Evolutionary conservation across 495 filamentous ascomycete genomes (phyloP), one percentile per base, ranked within the genome.

Genomic region (Durotheca rogersii): DNA sequence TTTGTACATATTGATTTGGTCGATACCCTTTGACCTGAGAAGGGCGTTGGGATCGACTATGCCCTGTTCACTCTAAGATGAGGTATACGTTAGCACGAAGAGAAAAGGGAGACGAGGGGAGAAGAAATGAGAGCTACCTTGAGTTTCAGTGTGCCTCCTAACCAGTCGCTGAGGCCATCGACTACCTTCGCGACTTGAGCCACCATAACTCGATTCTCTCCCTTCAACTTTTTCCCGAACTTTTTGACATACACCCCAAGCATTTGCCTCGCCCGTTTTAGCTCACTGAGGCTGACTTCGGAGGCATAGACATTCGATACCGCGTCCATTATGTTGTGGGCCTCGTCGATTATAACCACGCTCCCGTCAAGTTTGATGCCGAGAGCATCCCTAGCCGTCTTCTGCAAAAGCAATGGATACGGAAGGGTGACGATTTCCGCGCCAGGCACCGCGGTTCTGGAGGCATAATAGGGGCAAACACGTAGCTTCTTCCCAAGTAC

Each of bases 271-370:
- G 87, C 85, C 18, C 73, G 77, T 45, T 83, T 77, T 12, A 97
- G 68, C 53, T 96, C 90, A 16, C 62, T 65, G 4, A 92, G 73
- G 7, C 83, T 81, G 18, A 97, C 77, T 30, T 84, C 80, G 3
- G 88, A 80, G 1, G 93, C 94, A 62, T 97, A 81, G 41, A 96
- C 92, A 16, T 82, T 85, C 1, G 88, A 79, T 34, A 98, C 90
- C 1, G 92, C 88, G 66, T 96, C 90, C 83, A 96, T 96, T 21
- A 98, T 79, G 64, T 98, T 98, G 63, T 98, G 93, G 1, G 94
- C 93, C 71, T 98, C 93, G 60, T 98, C 93, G 53, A 98, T 88
- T 33, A 98, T 86, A 16, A 98, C 80, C 1, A 97, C 76, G 65
- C 96, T 91, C 5, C 81, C 85, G 57, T 91, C 90, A 7, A 98